Conservation (phyloP, 441 rosid genomes). For the Erodium chrysanthum region DNA sequence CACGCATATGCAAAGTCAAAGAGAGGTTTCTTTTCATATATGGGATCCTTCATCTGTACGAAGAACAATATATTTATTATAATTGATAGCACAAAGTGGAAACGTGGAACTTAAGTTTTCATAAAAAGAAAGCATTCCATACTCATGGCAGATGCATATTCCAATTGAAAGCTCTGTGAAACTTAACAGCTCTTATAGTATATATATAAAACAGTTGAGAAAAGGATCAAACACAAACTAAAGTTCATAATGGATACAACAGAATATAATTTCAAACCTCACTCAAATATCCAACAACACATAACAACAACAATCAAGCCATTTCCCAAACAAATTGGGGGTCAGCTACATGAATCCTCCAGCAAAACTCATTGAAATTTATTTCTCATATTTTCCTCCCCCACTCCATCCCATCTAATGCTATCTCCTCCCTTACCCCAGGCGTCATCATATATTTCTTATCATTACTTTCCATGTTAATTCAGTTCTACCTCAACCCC, state of each 20-base stretch:
- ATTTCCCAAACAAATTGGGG: neutral
- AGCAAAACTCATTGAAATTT: neutral
- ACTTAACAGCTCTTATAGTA: neutral
- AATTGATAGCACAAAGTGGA: constrained; percentile 9
- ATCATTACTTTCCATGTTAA: neutral
- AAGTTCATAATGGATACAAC: neutral
- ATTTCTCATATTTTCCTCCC: neutral
- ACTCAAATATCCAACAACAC: neutral
- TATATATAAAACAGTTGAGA: neutral
- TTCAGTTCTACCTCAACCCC: neutral
- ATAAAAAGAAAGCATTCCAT: neutral
- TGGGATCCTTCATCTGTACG: constrained; percentile 45
- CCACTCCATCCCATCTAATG: neutral
- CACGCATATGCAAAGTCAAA: constrained; percentile 47
- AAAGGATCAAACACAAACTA: neutral
- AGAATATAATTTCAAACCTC: neutral
- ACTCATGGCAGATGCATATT: neutral
- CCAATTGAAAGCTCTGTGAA: neutral
- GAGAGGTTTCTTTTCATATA: constrained; percentile 48
- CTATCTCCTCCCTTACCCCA: neutral
- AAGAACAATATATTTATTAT: constrained; percentile 19
- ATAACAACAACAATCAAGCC: neutral
- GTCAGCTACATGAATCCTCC: neutral
- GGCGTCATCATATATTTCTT: neutral
- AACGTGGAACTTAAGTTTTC: constrained; percentile 1